Conservation (phyloP, 1,284 basidiomycete species). For the Ceratobasidium sp. region DNA sequence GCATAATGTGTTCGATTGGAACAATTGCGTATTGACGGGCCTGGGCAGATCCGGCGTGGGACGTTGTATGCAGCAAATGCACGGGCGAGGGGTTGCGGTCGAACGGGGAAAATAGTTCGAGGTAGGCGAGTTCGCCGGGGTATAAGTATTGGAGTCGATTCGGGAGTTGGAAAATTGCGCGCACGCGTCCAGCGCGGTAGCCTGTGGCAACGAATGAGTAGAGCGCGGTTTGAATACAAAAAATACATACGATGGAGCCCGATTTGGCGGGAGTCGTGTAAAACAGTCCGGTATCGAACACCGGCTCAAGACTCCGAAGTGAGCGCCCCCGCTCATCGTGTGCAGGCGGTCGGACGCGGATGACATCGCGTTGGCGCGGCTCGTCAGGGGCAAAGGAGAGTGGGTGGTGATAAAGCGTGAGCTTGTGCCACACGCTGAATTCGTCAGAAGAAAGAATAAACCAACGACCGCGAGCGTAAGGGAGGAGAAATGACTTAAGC, state of each 20-base stretch:
- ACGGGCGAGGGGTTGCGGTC: background rate
- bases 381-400: slow-evolving; percentile 4
- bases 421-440: background rate
- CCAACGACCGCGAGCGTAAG: background rate
- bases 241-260: background rate
- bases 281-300: background rate
- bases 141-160: background rate
- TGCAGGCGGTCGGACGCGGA: background rate
- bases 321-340: background rate
- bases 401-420: background rate
- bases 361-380: background rate
- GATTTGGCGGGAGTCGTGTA: background rate
- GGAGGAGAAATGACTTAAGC: background rate
- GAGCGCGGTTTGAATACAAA: background rate
- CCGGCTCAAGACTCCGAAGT: background rate
- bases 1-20: background rate
- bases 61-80: background rate
- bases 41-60: background rate
- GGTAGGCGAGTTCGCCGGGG: background rate
- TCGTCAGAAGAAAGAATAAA: background rate
- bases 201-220: background rate
- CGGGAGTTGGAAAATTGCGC: background rate
- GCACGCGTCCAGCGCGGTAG: background rate
- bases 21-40: background rate
- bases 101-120: background rate